These are phyloP conservation scores for Gentiana straminea DNA, from an alignment of 257 asterid species.

Conservation along the genomic window DNA sequence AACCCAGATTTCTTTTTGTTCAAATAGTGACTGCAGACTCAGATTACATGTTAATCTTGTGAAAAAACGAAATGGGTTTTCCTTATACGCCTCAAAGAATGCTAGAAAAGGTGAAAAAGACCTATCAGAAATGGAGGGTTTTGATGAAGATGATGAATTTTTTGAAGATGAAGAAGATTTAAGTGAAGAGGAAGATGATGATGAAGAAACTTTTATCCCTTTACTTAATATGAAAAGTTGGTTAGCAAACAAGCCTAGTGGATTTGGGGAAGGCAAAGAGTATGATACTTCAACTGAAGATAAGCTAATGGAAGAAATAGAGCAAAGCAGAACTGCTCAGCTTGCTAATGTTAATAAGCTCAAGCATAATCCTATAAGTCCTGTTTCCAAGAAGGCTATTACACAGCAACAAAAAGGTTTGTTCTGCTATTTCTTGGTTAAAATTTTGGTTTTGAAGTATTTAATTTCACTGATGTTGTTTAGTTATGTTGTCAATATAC, in stretches of 20 bases:
- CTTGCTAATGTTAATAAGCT: conserved; percentile 64
- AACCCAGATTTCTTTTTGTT: conserved; percentile 18
- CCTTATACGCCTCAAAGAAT: conserved; percentile 26
- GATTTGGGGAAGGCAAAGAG: conserved; percentile 84
- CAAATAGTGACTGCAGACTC: conserved; percentile 15
- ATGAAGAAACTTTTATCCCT: conserved; percentile 45
- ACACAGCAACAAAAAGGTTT: conserved; percentile 45
- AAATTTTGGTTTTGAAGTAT: background rate
- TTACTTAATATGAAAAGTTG: conserved; percentile 60
- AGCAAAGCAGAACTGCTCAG: conserved; percentile 77
- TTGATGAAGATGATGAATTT: conserved; percentile 24
- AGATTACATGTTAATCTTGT: conserved; percentile 9
- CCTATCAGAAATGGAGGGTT: conserved; percentile 28
- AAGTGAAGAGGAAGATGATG: conserved; percentile 24
- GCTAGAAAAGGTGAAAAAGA: conserved; percentile 19
- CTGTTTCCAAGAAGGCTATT: conserved; percentile 25
- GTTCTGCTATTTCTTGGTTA: conserved; percentile 3
- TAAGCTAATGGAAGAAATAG: conserved; percentile 73
- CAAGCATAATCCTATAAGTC: conserved; percentile 32
- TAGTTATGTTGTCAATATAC: too few relatives aligned
- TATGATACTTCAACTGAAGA: conserved; percentile 90
- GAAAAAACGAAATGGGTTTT: conserved; percentile 22
- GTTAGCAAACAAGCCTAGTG: conserved; percentile 60
- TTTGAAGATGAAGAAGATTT: conserved; percentile 12
- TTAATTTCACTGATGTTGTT: too few relatives aligned